Conservation (phyloP, 345 rosid genomes). For the Populus simonii region DNA sequence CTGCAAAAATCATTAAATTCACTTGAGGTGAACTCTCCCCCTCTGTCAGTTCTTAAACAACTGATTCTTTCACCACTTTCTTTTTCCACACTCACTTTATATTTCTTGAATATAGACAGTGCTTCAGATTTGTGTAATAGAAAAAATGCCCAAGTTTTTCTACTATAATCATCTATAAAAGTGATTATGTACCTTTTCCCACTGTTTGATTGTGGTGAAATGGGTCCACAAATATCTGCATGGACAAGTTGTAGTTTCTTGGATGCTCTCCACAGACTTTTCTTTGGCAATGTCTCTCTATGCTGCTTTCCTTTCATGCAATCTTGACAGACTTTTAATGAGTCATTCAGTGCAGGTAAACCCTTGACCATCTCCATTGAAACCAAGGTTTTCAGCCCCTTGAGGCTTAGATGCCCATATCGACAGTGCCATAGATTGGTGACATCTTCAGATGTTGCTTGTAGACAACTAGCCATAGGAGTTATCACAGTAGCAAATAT, state of each 20-base stretch:
- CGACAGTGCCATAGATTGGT: slow-evolving; percentile 8
- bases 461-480: neutral
- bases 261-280: neutral
- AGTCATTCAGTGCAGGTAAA: slow-evolving; percentile 5
- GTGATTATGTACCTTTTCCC: neutral
- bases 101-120: neutral
- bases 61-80: neutral
- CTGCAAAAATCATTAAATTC: neutral
- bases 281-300: neutral
- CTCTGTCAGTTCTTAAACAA: neutral
- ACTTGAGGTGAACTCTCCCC: neutral
- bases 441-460: slow-evolving; percentile 2
- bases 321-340: neutral
- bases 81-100: neutral
- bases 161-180: neutral
- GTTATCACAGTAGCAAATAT: neutral
- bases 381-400: neutral
- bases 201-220: neutral
- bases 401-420: neutral
- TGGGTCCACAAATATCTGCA: neutral
- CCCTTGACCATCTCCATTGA: slow-evolving; percentile 8
- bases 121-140: neutral
- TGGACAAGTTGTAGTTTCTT: neutral
- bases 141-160: neutral
- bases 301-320: slow-evolving; percentile 4